Base-by-base conservation (phyloP, 2,329 filamentous ascomycete genomes). In the Elsinoe batatas region DNA sequence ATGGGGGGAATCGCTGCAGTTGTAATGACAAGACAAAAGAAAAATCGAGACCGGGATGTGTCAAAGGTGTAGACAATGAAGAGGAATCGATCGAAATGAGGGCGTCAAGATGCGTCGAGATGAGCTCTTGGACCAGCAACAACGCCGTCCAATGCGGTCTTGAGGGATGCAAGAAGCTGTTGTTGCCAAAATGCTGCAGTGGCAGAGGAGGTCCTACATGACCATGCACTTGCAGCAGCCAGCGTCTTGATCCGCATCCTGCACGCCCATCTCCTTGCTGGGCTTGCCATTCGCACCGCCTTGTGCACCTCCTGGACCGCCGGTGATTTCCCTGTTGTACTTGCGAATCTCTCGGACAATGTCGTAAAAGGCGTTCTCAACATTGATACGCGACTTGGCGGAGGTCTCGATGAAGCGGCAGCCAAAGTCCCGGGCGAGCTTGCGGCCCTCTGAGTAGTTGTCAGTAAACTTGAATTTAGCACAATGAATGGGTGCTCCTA, bases 371-470 rank as follows among this genome's bases (percentile, higher is more conserved):
- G 91, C 90, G 74, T 94, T 91, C 74, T 98, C 93, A 66, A 98
- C 93, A 69, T 97, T 96, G 77, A 93, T 94, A 71, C 91, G 86
- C 60, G 91, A 95, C 77, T 97, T 98, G 63, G 93, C 93, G 40
- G 93, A 98, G 11, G 93, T 97, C 78, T 98, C 93, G 75, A 97
- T 95, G 77, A 97, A 98, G 70, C 93, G 94, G 85, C 93, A 98
- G 69, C 84, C 85, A 72, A 98, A 97, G 61, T 85, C 84, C 64
- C 81, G 82, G 61, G 91, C 91, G 63, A 97, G 78, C 58, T 84
- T 81, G 74, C 93, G 86, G 66, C 91, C 91, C 84, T 97, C 91
- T 96, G 73, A 66, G 50, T 43, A 50, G 10, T 44, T 20, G 50
- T 61, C 50, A 64, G 57, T 51, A 35, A 54, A 53, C 49, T 37